phyloP scores from a whole-genome alignment of 176 grass and related monocot genomes.

The Zizania latifolia region DNA sequence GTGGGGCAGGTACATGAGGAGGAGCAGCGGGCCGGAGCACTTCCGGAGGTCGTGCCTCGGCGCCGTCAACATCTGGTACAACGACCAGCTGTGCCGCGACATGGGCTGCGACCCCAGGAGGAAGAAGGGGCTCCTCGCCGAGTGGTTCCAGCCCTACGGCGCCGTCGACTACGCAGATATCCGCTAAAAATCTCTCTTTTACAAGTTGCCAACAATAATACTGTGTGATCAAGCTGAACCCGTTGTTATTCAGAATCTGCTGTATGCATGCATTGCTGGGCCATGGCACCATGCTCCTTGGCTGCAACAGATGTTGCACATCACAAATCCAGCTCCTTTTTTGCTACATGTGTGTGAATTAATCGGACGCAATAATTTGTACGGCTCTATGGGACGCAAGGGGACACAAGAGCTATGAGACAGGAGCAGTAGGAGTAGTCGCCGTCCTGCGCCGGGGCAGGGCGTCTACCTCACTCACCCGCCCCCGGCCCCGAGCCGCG shows the following conservation, averaged over 20 bases:
- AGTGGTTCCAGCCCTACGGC: conserved; percentile 60
- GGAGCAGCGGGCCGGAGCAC: conserved; percentile 1
- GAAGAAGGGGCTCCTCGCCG: conserved; percentile 57
- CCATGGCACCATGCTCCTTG: too few relatives aligned
- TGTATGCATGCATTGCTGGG: too few relatives aligned
- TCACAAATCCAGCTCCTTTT: too few relatives aligned
- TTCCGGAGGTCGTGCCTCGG: conserved; percentile 37
- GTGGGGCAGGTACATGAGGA: conserved; percentile 50
- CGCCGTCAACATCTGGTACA: conserved; percentile 53
- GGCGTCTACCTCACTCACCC: conserved; percentile 35
- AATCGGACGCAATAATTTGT: conserved; percentile 34
- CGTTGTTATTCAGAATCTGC: too few relatives aligned
- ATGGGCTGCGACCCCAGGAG: conserved; percentile 61
- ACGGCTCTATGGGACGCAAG: neutral
- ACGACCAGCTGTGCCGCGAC: conserved; percentile 60
- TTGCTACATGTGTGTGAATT: too few relatives aligned
- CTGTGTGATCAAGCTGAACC: too few relatives aligned
- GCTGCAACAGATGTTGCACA: too few relatives aligned
- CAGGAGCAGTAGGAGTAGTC: neutral
- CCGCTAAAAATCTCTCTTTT: too few relatives aligned
- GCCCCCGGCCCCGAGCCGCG: conserved; percentile 16
- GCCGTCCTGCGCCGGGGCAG: conserved; percentile 28
- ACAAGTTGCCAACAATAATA: too few relatives aligned
- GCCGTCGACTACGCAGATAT: conserved; percentile 45
- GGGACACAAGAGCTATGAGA: too few relatives aligned